Evolutionary conservation across 1,139 yeast species (phyloP).

Genomic region (Kodamaea sp.): DNA sequence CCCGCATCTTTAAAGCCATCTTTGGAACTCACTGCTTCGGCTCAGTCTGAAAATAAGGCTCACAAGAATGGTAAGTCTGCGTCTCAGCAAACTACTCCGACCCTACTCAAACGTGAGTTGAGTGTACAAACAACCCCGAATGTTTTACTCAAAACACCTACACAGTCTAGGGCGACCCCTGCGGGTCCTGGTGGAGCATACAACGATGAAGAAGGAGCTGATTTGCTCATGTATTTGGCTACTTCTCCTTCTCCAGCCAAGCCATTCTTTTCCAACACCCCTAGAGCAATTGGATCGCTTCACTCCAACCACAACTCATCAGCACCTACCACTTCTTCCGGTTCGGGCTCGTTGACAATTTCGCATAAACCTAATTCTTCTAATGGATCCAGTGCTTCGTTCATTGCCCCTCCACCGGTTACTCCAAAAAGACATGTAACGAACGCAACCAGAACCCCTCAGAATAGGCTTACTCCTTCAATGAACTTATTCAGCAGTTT

Average conservation of each 20-base stretch:
- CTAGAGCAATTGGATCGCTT: constrained; percentile 20
- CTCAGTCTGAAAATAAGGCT: constrained; percentile 6
- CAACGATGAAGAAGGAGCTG: constrained; percentile 78
- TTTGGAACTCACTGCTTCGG: constrained; percentile 29
- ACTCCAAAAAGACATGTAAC: constrained; percentile 45
- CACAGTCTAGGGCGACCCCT: constrained; percentile 22
- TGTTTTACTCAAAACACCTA: constrained; percentile 40
- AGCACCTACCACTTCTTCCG: constrained; percentile 19
- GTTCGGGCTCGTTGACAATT: constrained; percentile 14
- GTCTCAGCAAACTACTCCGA: constrained; percentile 36
- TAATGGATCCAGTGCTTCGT: constrained; percentile 15
- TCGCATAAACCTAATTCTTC: constrained; percentile 12
- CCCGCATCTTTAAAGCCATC: constrained; percentile 36
- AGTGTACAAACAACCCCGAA: constrained; percentile 14
- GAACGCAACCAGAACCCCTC: constrained; percentile 41
- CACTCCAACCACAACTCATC: constrained; percentile 7
- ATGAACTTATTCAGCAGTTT: constrained; percentile 33
- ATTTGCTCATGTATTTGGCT: constrained; percentile 75
- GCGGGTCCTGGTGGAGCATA: constrained; percentile 17
- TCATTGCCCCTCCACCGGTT: constrained; percentile 47
- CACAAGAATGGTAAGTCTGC: constrained; percentile 12
- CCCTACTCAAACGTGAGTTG: constrained; percentile 25
- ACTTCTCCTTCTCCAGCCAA: constrained; percentile 81
- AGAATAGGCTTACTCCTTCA: constrained; percentile 46
- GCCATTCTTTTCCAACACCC: constrained; percentile 37